Conservation (phyloP, 768 basidiomycete species). For the Galerina sulciceps region DNA sequence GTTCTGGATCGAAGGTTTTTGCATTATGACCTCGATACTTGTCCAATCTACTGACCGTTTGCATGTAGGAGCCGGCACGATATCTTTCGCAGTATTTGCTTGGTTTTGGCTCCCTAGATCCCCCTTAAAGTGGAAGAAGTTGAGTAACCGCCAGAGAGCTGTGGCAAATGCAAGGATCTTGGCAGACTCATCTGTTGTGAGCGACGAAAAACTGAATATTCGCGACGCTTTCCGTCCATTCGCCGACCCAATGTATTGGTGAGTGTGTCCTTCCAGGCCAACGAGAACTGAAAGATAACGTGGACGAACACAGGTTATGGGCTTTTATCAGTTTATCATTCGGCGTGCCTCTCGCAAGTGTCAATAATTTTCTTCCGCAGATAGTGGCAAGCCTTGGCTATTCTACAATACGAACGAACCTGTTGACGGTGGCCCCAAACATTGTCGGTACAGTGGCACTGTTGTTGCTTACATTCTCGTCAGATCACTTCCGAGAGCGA, state of each 20-base stretch:
- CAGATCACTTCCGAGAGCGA: slow-evolving; percentile 54
- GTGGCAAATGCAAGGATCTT: slow-evolving; percentile 47
- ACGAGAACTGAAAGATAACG: not conserved
- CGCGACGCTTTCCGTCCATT: slow-evolving; percentile 49
- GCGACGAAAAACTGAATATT: slow-evolving; percentile 44
- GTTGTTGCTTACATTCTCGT: slow-evolving; percentile 50
- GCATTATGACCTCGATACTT: not conserved
- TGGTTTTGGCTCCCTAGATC: slow-evolving; percentile 50
- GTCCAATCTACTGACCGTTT: not conserved
- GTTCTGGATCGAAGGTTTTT: slow-evolving; percentile 56
- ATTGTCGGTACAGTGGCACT: slow-evolving; percentile 51
- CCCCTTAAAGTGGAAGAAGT: slow-evolving; percentile 42
- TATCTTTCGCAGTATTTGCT: slow-evolving; percentile 48
- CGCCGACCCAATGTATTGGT: slow-evolving; percentile 49
- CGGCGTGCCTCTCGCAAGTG: slow-evolving; percentile 54
- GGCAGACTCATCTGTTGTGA: slow-evolving; percentile 46
- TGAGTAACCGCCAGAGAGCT: slow-evolving; percentile 42
- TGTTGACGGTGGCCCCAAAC: slow-evolving; percentile 58
- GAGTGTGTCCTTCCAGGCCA: not conserved
- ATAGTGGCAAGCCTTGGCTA: slow-evolving; percentile 49
- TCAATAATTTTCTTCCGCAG: slow-evolving; percentile 57
- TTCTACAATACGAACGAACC: slow-evolving; percentile 54
- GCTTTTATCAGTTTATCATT: slow-evolving; percentile 48
- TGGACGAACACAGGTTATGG: slow-evolving; percentile 38
- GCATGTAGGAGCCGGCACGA: slow-evolving; percentile 39